phyloP scores from a whole-genome alignment of 345 rosid species.

The Ailanthus altissimus region DNA sequence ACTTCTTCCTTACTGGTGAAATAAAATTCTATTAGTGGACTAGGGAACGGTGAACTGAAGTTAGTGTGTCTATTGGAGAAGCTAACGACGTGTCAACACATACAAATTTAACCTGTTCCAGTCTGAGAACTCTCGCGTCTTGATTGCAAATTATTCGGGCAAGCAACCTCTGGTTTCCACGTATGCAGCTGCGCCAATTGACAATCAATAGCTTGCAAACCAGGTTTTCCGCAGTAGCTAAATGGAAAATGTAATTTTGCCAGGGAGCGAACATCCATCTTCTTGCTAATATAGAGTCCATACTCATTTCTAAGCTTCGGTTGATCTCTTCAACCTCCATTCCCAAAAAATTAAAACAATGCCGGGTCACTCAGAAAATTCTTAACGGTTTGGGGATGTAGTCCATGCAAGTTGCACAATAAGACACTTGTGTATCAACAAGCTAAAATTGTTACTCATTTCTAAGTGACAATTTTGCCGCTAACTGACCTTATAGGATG shows the following conservation, averaged over 20 bases:
- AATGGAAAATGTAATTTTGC: slow-evolving; percentile 24
- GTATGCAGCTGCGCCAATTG: slow-evolving; percentile 6
- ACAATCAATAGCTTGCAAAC: slow-evolving; percentile 30
- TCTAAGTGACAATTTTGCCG: slow-evolving; percentile 22
- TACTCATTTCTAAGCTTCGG: slow-evolving; percentile 26
- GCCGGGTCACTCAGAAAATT: slow-evolving; percentile 12
- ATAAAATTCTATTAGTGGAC: too few relatives aligned
- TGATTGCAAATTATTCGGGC: slow-evolving; percentile 23
- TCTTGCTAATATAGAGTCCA: slow-evolving; percentile 14
- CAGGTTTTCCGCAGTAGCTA: slow-evolving; percentile 26
- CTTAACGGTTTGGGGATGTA: slow-evolving; percentile 15
- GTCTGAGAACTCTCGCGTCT: slow-evolving; percentile 26
- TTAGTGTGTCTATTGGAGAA: too few relatives aligned
- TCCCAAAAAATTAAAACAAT: slow-evolving; percentile 34
- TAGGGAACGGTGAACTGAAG: too few relatives aligned
- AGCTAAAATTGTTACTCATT: too few relatives aligned
- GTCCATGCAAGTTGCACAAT: slow-evolving; percentile 29
- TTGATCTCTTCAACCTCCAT: slow-evolving; percentile 24
- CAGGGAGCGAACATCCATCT: slow-evolving; percentile 27
- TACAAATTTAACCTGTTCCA: slow-evolving; percentile 29
- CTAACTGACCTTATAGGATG: slow-evolving; percentile 21
- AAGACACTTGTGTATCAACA: slow-evolving; percentile 37
- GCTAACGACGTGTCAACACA: slow-evolving; percentile 31
- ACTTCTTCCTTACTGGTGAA: too few relatives aligned
- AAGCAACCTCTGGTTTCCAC: slow-evolving; percentile 16